phyloP scores from a whole-genome alignment of 1,139 yeast genomes.

The Pichia sp. region DNA sequence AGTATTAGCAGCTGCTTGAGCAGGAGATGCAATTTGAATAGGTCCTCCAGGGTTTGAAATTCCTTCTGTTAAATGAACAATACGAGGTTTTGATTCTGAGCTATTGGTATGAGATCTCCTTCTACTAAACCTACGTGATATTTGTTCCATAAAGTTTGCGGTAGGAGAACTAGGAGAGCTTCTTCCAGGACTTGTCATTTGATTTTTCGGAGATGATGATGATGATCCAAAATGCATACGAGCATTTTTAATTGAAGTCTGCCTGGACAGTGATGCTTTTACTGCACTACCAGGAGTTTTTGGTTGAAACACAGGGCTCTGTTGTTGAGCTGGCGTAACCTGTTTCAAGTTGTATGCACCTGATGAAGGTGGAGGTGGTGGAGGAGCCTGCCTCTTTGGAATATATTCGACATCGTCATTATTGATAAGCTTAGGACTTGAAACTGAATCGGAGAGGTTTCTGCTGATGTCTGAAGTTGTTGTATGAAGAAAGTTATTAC shows the following conservation, averaged over 20 bases:
- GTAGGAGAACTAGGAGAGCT: conserved; percentile 14
- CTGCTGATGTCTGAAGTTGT: conserved; percentile 3
- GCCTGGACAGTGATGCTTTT: conserved; percentile 8
- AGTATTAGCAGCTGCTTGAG: conserved; percentile 7
- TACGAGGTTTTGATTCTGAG: conserved; percentile 14
- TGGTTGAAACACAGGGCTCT: neutral
- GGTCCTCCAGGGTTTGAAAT: conserved; percentile 18
- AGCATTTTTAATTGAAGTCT: conserved; percentile 11
- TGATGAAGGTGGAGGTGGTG: conserved; percentile 23
- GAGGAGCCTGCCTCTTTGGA: conserved; percentile 31
- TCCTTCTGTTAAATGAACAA: conserved; percentile 21
- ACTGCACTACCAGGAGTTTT: conserved; percentile 1
- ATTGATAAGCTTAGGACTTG: conserved; percentile 11
- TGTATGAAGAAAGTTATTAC: conserved; percentile 1
- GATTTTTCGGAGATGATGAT: conserved; percentile 5
- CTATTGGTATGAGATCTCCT: conserved; percentile 6
- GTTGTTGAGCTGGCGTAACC: neutral
- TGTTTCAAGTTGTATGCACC: neutral
- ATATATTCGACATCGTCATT: conserved; percentile 22
- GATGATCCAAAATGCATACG: conserved; percentile 8
- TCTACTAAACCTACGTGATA: conserved; percentile 24
- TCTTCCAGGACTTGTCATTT: conserved; percentile 1
- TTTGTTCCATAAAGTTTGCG: conserved; percentile 15
- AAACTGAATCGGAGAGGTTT: conserved; percentile 4
- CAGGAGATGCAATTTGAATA: conserved; percentile 19